phyloP scores from a whole-genome alignment of 148 eudicot genomes.

The Heliosperma pusillum region DNA sequence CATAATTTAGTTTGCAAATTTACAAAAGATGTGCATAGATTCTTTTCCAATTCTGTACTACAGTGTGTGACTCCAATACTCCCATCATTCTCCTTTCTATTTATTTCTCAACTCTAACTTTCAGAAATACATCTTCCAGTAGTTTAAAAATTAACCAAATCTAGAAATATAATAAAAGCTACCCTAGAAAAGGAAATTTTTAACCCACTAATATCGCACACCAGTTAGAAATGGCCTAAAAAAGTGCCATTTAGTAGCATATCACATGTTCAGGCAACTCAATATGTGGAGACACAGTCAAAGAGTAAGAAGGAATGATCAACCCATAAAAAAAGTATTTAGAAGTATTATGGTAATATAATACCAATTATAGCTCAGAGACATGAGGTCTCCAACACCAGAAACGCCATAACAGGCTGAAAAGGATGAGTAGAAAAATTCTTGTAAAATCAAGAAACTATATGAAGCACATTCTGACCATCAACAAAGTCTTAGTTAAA shows the following conservation, averaged over 20 bases:
- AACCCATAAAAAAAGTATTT: too few species aligned
- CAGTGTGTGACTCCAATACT: too few species aligned
- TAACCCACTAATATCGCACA: not conserved
- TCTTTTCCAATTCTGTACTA: not conserved
- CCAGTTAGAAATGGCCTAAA: not conserved
- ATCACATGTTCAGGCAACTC: not conserved
- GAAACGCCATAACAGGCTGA: not conserved
- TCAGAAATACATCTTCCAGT: too few species aligned
- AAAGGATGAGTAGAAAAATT: not conserved
- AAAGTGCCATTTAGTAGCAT: too few species aligned
- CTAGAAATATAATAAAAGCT: too few species aligned
- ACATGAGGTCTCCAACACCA: not conserved
- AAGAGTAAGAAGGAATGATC: not conserved
- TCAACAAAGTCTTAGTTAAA: not conserved
- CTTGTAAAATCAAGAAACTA: not conserved
- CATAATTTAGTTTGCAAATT: not conserved
- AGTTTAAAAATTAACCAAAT: too few species aligned
- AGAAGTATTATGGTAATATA: not conserved
- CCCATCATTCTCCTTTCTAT: not conserved
- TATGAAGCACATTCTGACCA: not conserved
- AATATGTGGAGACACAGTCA: not conserved
- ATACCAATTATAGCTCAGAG: not conserved
- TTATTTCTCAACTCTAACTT: not conserved
- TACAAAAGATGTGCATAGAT: not conserved
- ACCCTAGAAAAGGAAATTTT: too few species aligned